Conservation (phyloP, 1,284 basidiomycete genomes). For the Trametes sp. region DNA sequence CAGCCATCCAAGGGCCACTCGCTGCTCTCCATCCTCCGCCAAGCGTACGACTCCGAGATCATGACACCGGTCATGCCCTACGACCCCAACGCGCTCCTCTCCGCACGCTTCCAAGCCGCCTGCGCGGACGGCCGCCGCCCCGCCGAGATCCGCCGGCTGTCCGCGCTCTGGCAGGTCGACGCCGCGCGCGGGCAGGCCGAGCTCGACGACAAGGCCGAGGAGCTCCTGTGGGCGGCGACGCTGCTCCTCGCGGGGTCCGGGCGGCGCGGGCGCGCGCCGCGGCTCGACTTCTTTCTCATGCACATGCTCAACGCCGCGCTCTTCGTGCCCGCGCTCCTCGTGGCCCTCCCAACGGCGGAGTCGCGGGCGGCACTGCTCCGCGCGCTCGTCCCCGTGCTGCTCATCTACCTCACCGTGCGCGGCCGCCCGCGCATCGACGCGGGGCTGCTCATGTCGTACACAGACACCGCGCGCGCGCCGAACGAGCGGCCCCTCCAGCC, state of each 20-base stretch:
- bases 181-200: slow-evolving; percentile 46
- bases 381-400: slow-evolving; percentile 52
- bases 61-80: slow-evolving; percentile 63
- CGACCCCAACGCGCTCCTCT: slow-evolving; percentile 52
- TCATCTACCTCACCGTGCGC: slow-evolving; percentile 56
- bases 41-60: slow-evolving; percentile 60
- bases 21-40: slow-evolving; percentile 57
- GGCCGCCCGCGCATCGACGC: slow-evolving; percentile 68
- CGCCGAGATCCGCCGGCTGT: slow-evolving; percentile 56
- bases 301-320: slow-evolving; percentile 69
- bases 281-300: slow-evolving; percentile 79
- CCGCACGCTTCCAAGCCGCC: slow-evolving; percentile 46
- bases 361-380: slow-evolving; percentile 58
- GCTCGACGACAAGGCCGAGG: slow-evolving; percentile 56
- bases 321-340: slow-evolving; percentile 61
- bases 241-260: slow-evolving; percentile 63
- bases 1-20: slow-evolving; percentile 43
- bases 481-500: slow-evolving; percentile 22
- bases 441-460: slow-evolving; percentile 62
- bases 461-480: slow-evolving; percentile 50
- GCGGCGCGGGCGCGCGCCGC: slow-evolving; percentile 54
- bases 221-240: slow-evolving; percentile 59
- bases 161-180: slow-evolving; percentile 56
- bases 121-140: slow-evolving; percentile 48
- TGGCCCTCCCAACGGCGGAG: slow-evolving; percentile 44